Conservation (phyloP, 805 yeast species). For the Yamadazyma philogaea region DNA sequence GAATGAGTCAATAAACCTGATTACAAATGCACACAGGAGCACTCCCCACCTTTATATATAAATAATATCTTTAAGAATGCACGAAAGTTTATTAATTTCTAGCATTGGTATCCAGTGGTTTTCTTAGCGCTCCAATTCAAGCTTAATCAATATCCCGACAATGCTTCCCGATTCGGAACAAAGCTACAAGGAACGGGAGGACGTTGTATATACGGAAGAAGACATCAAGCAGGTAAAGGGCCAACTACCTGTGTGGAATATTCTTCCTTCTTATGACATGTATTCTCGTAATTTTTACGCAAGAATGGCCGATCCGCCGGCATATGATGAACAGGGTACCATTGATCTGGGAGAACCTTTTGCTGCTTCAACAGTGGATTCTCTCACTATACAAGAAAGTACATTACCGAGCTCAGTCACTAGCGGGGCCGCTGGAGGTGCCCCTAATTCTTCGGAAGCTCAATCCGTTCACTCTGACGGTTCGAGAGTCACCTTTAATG, state of each 20-base stretch:
- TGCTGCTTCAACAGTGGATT: not conserved
- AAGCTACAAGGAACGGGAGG: constrained; percentile 1
- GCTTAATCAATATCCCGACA: too few species aligned
- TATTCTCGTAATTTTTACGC: constrained; percentile 17
- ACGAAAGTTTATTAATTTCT: too few species aligned
- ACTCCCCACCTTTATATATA: too few species aligned
- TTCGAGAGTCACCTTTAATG: constrained; percentile 27
- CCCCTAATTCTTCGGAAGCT: not conserved
- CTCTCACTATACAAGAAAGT: not conserved
- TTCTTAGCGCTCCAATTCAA: too few species aligned
- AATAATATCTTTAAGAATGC: too few species aligned
- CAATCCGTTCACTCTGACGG: not conserved
- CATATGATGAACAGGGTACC: constrained; percentile 13
- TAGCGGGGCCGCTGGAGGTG: not conserved
- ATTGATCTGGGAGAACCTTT: not conserved
- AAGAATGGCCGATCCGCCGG: constrained; percentile 20
- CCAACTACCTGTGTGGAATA: constrained; percentile 34
- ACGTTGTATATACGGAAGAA: constrained; percentile 5
- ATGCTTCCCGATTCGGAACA: constrained; percentile 6
- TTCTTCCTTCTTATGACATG: constrained; percentile 40
- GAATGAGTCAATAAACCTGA: too few species aligned
- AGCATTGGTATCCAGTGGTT: too few species aligned
- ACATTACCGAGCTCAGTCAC: not conserved
- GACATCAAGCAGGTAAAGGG: constrained; percentile 8
- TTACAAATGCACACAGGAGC: too few species aligned